These are phyloP conservation scores for Apophysomyces variabilis DNA, from an alignment of 371 early-diverging fungal species.

Conservation along the genomic window DNA sequence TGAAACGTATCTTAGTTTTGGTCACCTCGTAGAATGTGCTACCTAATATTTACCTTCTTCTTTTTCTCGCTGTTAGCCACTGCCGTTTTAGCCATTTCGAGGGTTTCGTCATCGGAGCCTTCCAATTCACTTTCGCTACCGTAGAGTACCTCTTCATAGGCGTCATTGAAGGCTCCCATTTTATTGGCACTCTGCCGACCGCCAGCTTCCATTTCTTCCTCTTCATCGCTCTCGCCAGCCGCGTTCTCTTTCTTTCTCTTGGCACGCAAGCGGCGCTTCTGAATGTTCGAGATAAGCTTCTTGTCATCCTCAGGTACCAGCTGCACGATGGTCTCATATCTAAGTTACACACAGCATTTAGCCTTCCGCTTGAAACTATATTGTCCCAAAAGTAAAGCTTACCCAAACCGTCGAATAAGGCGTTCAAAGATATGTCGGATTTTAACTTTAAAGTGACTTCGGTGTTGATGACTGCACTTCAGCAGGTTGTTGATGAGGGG, in stretches of 20 bases:
- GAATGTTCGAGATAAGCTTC: conserved; percentile 90
- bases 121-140: conserved; percentile 92
- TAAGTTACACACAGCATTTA: neutral
- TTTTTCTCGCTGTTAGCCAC: conserved; percentile 41
- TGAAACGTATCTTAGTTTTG: too few relatives aligned
- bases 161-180: conserved; percentile 63
- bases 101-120: conserved; percentile 57
- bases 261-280: conserved; percentile 86
- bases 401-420: conserved; percentile 81
- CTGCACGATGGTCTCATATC: conserved; percentile 75
- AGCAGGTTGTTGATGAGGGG: conserved; percentile 70
- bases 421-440: conserved; percentile 94
- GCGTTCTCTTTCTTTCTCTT: conserved; percentile 75
- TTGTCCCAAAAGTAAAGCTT: neutral
- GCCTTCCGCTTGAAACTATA: neutral
- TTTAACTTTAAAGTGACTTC: conserved; percentile 87
- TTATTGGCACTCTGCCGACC: conserved; percentile 49
- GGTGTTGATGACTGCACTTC: conserved; percentile 85
- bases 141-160: conserved; percentile 89
- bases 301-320: conserved; percentile 87
- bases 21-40: too few relatives aligned
- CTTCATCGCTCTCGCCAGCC: conserved; percentile 53
- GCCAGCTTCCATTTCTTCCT: conserved; percentile 46
- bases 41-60: conserved; percentile 30
- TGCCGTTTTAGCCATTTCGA: conserved; percentile 36